These are phyloP conservation scores for Juglanconis sp. DNA, from an alignment of 2,329 filamentous ascomycete species.

Conservation along the genomic window DNA sequence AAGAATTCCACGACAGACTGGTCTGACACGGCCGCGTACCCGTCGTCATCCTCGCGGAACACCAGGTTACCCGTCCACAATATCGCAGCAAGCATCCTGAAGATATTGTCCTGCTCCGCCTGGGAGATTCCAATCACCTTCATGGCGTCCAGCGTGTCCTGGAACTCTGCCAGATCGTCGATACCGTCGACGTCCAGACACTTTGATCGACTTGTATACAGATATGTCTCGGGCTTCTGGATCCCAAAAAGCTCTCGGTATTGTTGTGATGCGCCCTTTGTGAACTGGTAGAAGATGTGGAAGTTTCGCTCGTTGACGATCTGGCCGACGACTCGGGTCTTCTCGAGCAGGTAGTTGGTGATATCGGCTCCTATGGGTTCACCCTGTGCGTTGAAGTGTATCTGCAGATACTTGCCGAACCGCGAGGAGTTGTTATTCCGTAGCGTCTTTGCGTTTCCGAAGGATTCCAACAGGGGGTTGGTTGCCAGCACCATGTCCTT, in stretches of 20 bases:
- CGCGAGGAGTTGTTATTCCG: conserved; percentile 98
- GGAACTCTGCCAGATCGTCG: conserved; percentile 84
- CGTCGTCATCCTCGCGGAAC: conserved; percentile 83
- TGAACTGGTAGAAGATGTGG: conserved; percentile 99
- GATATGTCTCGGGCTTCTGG: conserved; percentile 86
- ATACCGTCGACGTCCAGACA: conserved; percentile 93
- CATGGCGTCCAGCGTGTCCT: conserved; percentile 92
- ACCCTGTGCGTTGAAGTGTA: conserved; percentile 88
- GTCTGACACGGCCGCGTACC: conserved; percentile 83
- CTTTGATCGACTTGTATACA: conserved; percentile 91
- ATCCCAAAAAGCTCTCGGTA: conserved; percentile 88
- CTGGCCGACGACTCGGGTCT: conserved; percentile 90
- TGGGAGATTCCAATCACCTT: conserved; percentile 85
- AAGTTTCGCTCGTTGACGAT: conserved; percentile 96
- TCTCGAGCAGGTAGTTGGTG: conserved; percentile 96
- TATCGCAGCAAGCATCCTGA: conserved; percentile 88
- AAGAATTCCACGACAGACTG: conserved; percentile 92
- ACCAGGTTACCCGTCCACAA: conserved; percentile 94
- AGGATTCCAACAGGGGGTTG: conserved; percentile 93
- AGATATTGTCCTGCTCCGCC: conserved; percentile 90
- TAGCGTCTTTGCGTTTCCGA: conserved; percentile 96
- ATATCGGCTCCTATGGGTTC: conserved; percentile 96
- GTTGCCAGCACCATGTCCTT: conserved; percentile 99
- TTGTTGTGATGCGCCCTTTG: conserved; percentile 84
- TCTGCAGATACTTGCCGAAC: conserved; percentile 96